Percentiles rank a stretch among this genome's conserved stretches.
Evolutionary conservation across 2,329 filamentous ascomycete species (phyloP).

Genomic region (Paecilomyces formosus): DNA sequence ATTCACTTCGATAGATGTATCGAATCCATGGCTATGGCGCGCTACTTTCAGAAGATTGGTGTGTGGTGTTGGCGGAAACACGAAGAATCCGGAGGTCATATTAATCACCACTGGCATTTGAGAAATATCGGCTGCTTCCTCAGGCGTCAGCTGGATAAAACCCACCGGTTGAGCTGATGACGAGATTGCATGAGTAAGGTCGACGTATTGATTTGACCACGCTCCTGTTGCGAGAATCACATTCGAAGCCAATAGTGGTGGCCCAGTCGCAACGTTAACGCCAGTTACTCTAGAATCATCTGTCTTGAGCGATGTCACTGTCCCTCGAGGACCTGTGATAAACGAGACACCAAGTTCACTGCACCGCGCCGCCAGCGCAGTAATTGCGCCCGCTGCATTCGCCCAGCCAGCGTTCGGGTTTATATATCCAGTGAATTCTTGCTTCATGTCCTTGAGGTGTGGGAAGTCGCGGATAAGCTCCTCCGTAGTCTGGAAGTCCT

Average conservation of each 20-base stretch:
- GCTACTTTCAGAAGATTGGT: slow-evolving; percentile 54
- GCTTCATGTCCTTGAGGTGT: slow-evolving; percentile 3
- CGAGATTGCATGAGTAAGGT: slow-evolving; percentile 63
- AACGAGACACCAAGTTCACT: slow-evolving; percentile 35
- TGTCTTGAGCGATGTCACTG: slow-evolving; percentile 17
- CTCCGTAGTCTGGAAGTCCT: slow-evolving; percentile 34
- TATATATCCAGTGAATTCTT: slow-evolving; percentile 63
- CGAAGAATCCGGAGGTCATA: slow-evolving; percentile 38
- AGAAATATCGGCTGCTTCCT: slow-evolving; percentile 57
- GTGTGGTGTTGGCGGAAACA: slow-evolving; percentile 41
- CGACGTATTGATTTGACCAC: slow-evolving; percentile 69
- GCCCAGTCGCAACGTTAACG: slow-evolving; percentile 45
- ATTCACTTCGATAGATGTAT: slow-evolving; percentile 20
- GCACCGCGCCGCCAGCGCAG: slow-evolving; percentile 16
- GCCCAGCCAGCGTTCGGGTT: slow-evolving; percentile 75
- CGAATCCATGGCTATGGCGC: slow-evolving; percentile 59
- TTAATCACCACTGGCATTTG: slow-evolving; percentile 54
- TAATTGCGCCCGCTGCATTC: slow-evolving; percentile 56
- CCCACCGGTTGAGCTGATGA: slow-evolving; percentile 73
- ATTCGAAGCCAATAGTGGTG: slow-evolving; percentile 53
- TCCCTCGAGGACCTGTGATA: slow-evolving; percentile 29
- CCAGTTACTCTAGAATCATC: slow-evolving; percentile 43
- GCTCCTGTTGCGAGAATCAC: slow-evolving; percentile 76
- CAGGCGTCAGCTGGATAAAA: slow-evolving; percentile 63
- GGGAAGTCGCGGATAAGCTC: slow-evolving; percentile 15